Percentiles rank a stretch among this genome's conserved stretches.
Evolutionary conservation across 768 basidiomycete species (phyloP).

Genomic region (Paxillus ammoniavirescens): DNA sequence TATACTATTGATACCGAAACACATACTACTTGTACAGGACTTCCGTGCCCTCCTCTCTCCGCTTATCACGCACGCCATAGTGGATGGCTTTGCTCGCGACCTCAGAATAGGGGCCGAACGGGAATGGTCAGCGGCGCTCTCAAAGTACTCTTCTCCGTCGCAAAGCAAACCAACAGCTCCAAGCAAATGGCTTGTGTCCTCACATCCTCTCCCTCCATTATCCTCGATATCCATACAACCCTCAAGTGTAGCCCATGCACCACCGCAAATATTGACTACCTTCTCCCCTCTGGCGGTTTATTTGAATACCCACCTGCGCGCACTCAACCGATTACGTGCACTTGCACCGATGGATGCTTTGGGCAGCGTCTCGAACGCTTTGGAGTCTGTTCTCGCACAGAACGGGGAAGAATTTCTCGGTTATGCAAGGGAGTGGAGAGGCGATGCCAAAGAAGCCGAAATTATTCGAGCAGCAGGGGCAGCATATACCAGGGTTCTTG

Average conservation of each 20-base stretch:
- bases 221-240: conserved; percentile 17
- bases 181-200: conserved; percentile 52
- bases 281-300: conserved; percentile 75
- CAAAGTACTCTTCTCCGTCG: conserved; percentile 15
- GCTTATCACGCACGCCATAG: conserved; percentile 66
- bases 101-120: conserved; percentile 24
- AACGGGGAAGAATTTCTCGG: conserved; percentile 45
- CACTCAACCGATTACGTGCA: conserved; percentile 79
- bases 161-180: conserved; percentile 31
- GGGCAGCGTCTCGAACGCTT: conserved; percentile 42
- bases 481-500: conserved; percentile 59
- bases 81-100: conserved; percentile 52
- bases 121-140: conserved; percentile 35
- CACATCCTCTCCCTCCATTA: conserved; percentile 31
- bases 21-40: conserved; percentile 34
- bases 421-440: conserved; percentile 42
- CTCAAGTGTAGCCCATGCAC: conserved; percentile 51
- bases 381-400: conserved; percentile 51
- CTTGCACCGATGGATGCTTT: conserved; percentile 70
- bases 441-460: conserved; percentile 29
- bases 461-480: conserved; percentile 50
- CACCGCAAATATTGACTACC: conserved; percentile 67
- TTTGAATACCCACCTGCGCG: conserved; percentile 68
- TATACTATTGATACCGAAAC: neutral
- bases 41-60: conserved; percentile 69